phyloP scores from a whole-genome alignment of 495 filamentous ascomycete genomes.

The Echria macrotheca region DNA sequence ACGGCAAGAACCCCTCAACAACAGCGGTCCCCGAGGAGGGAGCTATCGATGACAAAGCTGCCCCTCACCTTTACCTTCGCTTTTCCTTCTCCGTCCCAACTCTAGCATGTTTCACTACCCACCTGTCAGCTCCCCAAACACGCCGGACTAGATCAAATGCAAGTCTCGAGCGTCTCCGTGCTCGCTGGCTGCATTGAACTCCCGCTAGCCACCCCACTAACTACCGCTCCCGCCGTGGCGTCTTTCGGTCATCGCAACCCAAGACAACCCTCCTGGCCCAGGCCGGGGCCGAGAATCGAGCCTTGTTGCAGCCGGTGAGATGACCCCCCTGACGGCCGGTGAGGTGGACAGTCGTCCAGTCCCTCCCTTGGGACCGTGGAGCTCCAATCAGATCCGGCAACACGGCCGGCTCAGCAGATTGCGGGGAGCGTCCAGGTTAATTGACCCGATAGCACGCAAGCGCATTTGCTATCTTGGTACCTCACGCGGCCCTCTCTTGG shows the following conservation, averaged over 20 bases:
- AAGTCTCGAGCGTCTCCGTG: too few relatives aligned
- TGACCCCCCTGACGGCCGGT: constrained; percentile 8
- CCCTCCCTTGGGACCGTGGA: background rate
- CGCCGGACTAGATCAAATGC: too few relatives aligned
- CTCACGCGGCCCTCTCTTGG: background rate
- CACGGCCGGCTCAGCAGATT: background rate
- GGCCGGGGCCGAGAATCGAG: constrained; percentile 7
- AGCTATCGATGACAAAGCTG: background rate
- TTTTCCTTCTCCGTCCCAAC: too few relatives aligned
- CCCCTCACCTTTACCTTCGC: background rate
- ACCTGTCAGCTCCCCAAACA: too few relatives aligned
- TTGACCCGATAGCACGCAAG: constrained; percentile 7
- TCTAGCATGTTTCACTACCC: too few relatives aligned
- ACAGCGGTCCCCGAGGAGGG: too few relatives aligned
- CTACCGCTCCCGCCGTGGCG: too few relatives aligned
- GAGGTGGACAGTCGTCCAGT: background rate
- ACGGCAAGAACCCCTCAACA: too few relatives aligned
- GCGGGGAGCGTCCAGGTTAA: background rate
- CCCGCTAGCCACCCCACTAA: too few relatives aligned
- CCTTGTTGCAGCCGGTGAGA: constrained; percentile 13
- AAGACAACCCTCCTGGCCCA: background rate
- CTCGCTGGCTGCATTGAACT: too few relatives aligned
- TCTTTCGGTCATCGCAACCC: too few relatives aligned
- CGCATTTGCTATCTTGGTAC: background rate
- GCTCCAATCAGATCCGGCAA: constrained; percentile 11